These are phyloP conservation scores for Colletotrichum tamarilloi DNA, from an alignment of 2,329 filamentous ascomycete species.

Conservation along the genomic window DNA sequence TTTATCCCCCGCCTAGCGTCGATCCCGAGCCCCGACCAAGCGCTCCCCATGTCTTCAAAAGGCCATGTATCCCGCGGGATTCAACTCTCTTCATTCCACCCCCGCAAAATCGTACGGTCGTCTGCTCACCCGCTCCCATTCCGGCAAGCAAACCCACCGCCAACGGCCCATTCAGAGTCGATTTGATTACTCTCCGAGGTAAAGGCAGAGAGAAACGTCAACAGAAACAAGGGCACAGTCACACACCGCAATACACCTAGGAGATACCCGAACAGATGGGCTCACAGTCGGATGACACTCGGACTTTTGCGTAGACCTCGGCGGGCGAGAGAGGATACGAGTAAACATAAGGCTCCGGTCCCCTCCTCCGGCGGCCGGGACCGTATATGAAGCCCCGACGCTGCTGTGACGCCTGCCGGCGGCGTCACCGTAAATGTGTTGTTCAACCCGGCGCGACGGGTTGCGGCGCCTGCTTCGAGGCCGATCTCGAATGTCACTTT, in stretches of 20 bases:
- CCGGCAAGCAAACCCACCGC: not conserved
- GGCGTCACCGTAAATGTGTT: conserved; percentile 31
- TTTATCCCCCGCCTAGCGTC: conserved; percentile 14
- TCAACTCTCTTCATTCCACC: conserved; percentile 1
- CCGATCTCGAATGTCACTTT: conserved; percentile 25
- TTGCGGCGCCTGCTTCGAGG: conserved; percentile 27
- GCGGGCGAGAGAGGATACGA: not conserved
- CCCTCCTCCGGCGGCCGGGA: not conserved
- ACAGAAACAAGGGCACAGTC: not conserved
- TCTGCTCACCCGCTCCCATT: conserved; percentile 10
- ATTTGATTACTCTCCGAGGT: not conserved
- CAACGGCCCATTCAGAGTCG: not conserved
- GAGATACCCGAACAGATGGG: too few relatives aligned
- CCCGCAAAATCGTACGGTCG: conserved; percentile 14
- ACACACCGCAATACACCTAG: too few relatives aligned
- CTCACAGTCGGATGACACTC: conserved; percentile 15
- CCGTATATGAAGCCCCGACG: conserved; percentile 27
- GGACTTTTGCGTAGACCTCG: not conserved
- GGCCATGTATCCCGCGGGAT: conserved; percentile 31
- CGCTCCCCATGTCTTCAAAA: conserved; percentile 22
- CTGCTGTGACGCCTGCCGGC: conserved; percentile 29
- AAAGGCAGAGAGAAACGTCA: not conserved
- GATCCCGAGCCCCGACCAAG: conserved; percentile 23
- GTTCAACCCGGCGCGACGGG: conserved; percentile 22
- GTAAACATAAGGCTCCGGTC: too few relatives aligned